Conservation (phyloP, 2,329 filamentous ascomycete genomes). For the Fusarium heterosporum region DNA sequence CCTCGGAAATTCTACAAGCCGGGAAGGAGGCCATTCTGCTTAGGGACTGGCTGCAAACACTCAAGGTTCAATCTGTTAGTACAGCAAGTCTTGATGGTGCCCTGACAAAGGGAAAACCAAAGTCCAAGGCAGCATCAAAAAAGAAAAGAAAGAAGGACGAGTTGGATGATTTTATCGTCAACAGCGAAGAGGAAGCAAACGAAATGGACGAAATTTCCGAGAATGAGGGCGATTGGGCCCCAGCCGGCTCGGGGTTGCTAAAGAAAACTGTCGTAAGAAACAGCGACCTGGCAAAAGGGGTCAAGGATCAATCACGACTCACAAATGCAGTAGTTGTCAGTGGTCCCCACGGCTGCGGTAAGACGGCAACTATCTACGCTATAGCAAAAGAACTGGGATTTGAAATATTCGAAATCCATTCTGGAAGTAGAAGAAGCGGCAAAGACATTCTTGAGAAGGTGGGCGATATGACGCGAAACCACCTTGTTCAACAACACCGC, state of each 20-base stretch:
- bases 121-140: slow-evolving; percentile 52
- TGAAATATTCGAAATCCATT: slow-evolving; percentile 94
- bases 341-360: slow-evolving; percentile 89
- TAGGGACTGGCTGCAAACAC: slow-evolving; percentile 81
- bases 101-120: slow-evolving; percentile 46
- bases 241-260: slow-evolving; percentile 52
- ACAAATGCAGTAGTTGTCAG: slow-evolving; percentile 88
- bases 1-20: slow-evolving; percentile 79
- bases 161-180: slow-evolving; percentile 82
- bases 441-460: slow-evolving; percentile 92
- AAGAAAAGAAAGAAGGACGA: slow-evolving; percentile 80
- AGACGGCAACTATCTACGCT: slow-evolving; percentile 92
- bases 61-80: slow-evolving; percentile 82
- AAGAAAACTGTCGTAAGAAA: slow-evolving; percentile 68
- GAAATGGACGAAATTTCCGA: slow-evolving; percentile 77
- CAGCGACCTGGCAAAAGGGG: slow-evolving; percentile 52
- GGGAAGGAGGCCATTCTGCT: slow-evolving; percentile 77
- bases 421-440: slow-evolving; percentile 83
- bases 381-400: slow-evolving; percentile 92
- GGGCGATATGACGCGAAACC: slow-evolving; percentile 96
- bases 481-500: slow-evolving; percentile 75
- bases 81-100: slow-evolving; percentile 60
- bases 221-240: slow-evolving; percentile 62
- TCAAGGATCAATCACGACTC: slow-evolving; percentile 62
- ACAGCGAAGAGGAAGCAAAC: slow-evolving; percentile 78